These are phyloP conservation scores for Plasmodium yoelii DNA, from an alignment of 169 alveolate genomes.

Conservation along the genomic window DNA sequence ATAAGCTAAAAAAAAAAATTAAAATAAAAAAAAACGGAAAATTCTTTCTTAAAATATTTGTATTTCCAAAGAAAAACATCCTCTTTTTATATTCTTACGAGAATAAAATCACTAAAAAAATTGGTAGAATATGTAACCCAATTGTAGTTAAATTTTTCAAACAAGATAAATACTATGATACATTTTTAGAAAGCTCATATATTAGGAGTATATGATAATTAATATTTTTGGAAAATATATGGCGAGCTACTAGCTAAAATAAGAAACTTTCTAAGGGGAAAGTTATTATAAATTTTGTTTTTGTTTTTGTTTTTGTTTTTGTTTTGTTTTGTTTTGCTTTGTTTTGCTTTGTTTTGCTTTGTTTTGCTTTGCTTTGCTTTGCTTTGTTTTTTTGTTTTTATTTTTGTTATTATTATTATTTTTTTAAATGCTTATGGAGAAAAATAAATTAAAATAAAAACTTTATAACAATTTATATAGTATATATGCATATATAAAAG, in stretches of 20 bases:
- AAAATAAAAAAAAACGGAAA: slow-evolving; percentile 14
- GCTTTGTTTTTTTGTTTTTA: background rate
- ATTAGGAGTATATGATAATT: background rate
- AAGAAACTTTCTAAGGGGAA: background rate
- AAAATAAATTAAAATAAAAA: no score
- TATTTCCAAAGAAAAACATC: slow-evolving; percentile 18
- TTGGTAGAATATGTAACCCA: slow-evolving; percentile 22
- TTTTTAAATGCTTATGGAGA: no score
- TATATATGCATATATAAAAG: no score
- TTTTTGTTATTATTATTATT: background rate
- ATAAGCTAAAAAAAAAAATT: slow-evolving; percentile 14
- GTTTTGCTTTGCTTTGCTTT: background rate
- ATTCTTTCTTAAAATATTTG: slow-evolving; percentile 21
- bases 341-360: background rate
- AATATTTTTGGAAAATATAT: background rate
- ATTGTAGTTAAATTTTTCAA: slow-evolving; percentile 42
- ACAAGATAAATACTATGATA: slow-evolving; percentile 19
- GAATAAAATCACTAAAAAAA: background rate
- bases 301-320: background rate
- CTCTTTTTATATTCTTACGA: slow-evolving; percentile 31
- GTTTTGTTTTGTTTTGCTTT: background rate
- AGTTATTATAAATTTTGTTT: background rate
- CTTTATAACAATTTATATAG: no score
- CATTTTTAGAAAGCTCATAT: slow-evolving; percentile 20
- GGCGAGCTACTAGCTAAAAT: no score